Conservation (phyloP, 352 stramenopile species). For the Pythium dissimile region DNA sequence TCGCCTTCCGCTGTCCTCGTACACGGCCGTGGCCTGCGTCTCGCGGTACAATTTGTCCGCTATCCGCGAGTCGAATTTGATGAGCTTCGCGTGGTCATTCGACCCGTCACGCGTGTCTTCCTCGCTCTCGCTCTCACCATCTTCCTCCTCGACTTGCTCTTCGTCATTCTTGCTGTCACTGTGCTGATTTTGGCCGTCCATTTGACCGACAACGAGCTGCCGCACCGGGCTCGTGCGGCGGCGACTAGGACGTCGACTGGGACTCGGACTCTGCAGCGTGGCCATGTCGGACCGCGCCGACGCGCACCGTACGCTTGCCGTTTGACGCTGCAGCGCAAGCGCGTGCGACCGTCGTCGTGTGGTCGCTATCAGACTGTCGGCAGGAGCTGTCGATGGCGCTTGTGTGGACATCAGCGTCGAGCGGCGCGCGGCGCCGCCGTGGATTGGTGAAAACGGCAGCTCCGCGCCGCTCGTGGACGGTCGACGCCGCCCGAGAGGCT, state of each 20-base stretch:
- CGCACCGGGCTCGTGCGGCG: constrained; percentile 2
- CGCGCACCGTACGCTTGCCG: constrained; percentile 1
- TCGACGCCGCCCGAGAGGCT: constrained; percentile 13
- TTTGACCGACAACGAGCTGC: too few species aligned
- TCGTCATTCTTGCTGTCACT: neutral
- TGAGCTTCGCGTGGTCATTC: constrained; percentile 18
- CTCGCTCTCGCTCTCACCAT: neutral
- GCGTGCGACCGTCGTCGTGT: constrained; percentile 19
- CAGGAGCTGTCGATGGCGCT: neutral
- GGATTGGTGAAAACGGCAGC: constrained; percentile 9
- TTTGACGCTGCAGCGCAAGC: constrained; percentile 4
- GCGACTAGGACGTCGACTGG: too few species aligned
- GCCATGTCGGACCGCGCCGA: neutral
- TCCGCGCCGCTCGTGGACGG: neutral
- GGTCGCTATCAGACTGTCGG: neutral
- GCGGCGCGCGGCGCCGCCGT: neutral
- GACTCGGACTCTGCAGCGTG: too few species aligned
- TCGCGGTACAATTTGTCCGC: constrained; percentile 29
- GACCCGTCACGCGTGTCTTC: neutral
- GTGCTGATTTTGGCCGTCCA: constrained; percentile 3
- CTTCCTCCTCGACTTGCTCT: neutral
- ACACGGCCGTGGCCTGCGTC: constrained; percentile 21
- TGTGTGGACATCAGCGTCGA: neutral
- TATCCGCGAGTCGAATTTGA: constrained; percentile 21
- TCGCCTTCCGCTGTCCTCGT: constrained; percentile 43